Evolutionary conservation across 73 alveolate species (phyloP).

Genomic region (Halteria grandinella): DNA sequence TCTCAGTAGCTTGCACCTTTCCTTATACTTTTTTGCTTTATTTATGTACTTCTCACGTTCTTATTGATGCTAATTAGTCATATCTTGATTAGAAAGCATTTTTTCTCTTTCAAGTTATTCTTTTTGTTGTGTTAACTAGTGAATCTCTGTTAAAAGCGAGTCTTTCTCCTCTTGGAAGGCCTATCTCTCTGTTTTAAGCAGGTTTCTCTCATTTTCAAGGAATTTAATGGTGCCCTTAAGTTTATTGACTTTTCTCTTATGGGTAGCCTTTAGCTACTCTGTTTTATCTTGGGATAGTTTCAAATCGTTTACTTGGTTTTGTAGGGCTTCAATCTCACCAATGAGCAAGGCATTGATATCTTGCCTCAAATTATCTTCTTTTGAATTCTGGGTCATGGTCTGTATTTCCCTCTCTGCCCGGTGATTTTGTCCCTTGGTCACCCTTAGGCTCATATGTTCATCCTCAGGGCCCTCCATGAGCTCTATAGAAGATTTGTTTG

Average conservation of each 20-base stretch:
- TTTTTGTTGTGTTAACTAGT: too few relatives aligned
- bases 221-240: neutral
- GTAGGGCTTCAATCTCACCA: constrained; percentile 10
- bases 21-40: constrained; percentile 26
- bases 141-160: neutral
- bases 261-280: neutral
- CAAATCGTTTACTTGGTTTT: neutral
- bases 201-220: neutral
- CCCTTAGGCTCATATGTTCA: neutral
- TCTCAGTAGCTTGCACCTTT: neutral
- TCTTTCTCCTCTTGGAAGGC: neutral
- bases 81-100: neutral
- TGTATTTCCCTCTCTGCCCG: neutral
- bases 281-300: neutral
- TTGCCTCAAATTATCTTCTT: neutral
- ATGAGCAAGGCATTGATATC: neutral
- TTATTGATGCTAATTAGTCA: neutral
- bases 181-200: too few relatives aligned
- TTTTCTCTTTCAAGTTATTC: too few relatives aligned
- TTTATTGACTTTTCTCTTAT: constrained; percentile 5
- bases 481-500: neutral
- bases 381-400: neutral
- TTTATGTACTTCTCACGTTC: neutral
- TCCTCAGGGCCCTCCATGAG: neutral
- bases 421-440: neutral